These are phyloP conservation scores for Helichrysum umbraculigerum DNA, from an alignment of 129 eudicot species.

Conservation along the genomic window DNA sequence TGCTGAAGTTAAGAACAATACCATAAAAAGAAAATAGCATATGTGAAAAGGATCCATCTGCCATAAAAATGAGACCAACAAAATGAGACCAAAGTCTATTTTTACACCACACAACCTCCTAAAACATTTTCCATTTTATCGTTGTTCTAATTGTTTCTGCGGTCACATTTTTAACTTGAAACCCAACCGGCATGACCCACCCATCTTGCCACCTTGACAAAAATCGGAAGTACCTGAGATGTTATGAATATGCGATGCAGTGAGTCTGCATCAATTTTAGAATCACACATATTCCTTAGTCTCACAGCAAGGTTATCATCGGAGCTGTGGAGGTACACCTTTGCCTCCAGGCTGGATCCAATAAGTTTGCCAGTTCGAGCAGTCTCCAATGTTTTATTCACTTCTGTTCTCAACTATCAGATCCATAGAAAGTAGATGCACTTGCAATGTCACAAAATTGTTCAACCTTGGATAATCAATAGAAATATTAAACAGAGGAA, in stretches of 20 bases:
- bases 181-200: background rate
- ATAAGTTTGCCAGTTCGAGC: constrained; percentile 85
- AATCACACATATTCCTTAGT: constrained; percentile 57
- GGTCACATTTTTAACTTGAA: background rate
- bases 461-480: background rate
- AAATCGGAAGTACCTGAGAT: constrained; percentile 67
- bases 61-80: too few relatives aligned
- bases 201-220: background rate
- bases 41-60: too few relatives aligned
- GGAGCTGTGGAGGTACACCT: constrained; percentile 67
- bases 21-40: too few relatives aligned
- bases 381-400: constrained; percentile 75
- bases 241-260: constrained; percentile 87
- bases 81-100: background rate
- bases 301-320: constrained; percentile 53
- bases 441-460: background rate
- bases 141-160: background rate
- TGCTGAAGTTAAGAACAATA: too few relatives aligned
- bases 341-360: constrained; percentile 96
- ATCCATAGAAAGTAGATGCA: background rate
- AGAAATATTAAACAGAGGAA: background rate
- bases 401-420: constrained; percentile 92
- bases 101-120: too few relatives aligned
- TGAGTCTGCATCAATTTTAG: constrained; percentile 71
- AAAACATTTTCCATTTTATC: too few relatives aligned